Evolutionary conservation across 768 basidiomycete genomes (phyloP).

Genomic region (Lentinula aciculospora): DNA sequence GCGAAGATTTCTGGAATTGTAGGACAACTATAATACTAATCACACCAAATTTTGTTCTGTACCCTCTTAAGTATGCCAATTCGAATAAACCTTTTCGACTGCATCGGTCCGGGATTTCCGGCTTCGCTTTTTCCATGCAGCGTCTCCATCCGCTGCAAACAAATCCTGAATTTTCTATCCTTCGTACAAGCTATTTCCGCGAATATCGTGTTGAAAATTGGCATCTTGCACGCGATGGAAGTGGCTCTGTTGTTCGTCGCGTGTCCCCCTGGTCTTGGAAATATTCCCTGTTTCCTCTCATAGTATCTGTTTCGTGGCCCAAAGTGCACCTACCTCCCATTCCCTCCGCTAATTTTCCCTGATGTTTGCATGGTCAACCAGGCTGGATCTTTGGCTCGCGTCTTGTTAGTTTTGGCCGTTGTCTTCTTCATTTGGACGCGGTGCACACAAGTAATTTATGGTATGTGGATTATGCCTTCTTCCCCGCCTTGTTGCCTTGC

Average conservation of each 20-base stretch:
- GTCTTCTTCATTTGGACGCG: constrained; percentile 25
- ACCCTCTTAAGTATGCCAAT: not conserved
- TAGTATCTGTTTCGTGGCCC: constrained; percentile 27
- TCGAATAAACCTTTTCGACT: not conserved
- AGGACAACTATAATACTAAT: not conserved
- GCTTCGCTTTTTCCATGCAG: not conserved
- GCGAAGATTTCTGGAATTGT: not conserved
- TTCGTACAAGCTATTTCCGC: constrained; percentile 37
- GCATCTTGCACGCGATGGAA: constrained; percentile 38
- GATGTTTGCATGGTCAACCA: not conserved
- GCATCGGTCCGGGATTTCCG: not conserved
- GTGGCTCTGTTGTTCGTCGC: constrained; percentile 22
- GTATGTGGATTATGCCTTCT: constrained; percentile 20
- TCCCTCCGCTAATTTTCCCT: not conserved
- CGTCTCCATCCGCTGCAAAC: constrained; percentile 24
- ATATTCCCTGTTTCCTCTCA: constrained; percentile 27
- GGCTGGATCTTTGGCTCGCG: constrained; percentile 9
- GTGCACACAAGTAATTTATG: constrained; percentile 41
- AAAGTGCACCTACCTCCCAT: constrained; percentile 16
- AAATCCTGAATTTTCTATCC: constrained; percentile 48
- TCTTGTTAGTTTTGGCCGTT: constrained; percentile 14
- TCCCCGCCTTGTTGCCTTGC: not conserved
- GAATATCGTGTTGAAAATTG: constrained; percentile 61
- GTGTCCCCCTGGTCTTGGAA: constrained; percentile 27
- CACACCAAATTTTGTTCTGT: not conserved